phyloP scores from a whole-genome alignment of 1,284 basidiomycete species.

The Ustilago trichophora region DNA sequence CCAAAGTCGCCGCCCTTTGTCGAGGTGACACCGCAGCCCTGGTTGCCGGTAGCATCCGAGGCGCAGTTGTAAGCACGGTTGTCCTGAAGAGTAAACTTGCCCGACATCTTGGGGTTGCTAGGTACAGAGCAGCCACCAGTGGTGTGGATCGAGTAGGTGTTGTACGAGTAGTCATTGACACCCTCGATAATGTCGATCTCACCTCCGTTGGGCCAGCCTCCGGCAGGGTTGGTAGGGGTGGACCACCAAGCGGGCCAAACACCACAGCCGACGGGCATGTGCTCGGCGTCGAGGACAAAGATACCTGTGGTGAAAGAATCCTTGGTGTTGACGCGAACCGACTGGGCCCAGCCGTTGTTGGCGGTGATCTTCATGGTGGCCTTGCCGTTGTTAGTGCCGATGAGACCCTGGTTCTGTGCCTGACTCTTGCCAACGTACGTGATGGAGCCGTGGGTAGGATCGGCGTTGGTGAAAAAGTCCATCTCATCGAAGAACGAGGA shows the following conservation, averaged over 20 bases:
- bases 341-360: conserved; percentile 36
- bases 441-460: conserved; percentile 52
- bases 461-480: conserved; percentile 48
- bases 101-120: conserved; percentile 25
- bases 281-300: conserved; percentile 51
- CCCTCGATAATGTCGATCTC: conserved; percentile 63
- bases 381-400: conserved; percentile 35
- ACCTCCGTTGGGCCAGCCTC: conserved; percentile 56
- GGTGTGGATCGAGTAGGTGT: conserved; percentile 57
- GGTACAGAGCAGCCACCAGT: conserved; percentile 39
- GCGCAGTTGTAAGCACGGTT: conserved; percentile 71
- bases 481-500: conserved; percentile 52
- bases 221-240: conserved; percentile 29
- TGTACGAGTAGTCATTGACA: conserved; percentile 50
- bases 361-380: conserved; percentile 42
- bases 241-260: conserved; percentile 65
- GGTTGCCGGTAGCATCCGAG: conserved; percentile 71
- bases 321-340: conserved; percentile 53
- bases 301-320: conserved; percentile 52
- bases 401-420: conserved; percentile 35
- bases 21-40: conserved; percentile 75
- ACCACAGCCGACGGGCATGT: conserved; percentile 58
- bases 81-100: conserved; percentile 33
- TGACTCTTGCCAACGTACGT: conserved; percentile 33
- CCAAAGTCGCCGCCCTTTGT: conserved; percentile 70